Evolutionary conservation across 768 basidiomycete genomes (phyloP), one percentile per base, ranked within the genome.

Genomic region (Macrolepiota fuliginosa): DNA sequence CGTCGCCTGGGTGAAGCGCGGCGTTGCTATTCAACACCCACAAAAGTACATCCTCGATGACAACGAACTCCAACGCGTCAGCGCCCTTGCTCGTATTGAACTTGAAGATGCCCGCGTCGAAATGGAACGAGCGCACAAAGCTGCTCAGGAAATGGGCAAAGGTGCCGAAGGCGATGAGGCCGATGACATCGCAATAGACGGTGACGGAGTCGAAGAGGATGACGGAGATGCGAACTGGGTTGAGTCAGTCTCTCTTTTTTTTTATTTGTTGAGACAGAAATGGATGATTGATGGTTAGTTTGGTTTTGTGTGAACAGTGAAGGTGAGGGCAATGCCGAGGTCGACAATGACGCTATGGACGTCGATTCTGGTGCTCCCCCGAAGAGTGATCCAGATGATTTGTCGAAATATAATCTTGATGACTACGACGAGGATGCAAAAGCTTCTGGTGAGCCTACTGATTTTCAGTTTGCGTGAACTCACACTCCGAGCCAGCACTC

Each of bases 21-120:
- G 97, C 9, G 84, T 87, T 17, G 79, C 96, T 2, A 77, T 81
- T 2, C 81, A 81, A 50, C 83, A 94, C 65, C 96, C 97, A 1
- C 75, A 79, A 69, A 94, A 91, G 78, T 98, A 98, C 73, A 82
- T 90, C 55, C 86, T 98, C 32, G 94, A 97, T 69, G 92, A 96
- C 69, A 77, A 84, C 55, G 97, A 99, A 74, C 80, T 98, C 12
- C 86, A 90, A 69, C 86, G 97, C 25, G 92, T 98, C 54, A 94
- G 93, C 66, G 81, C 88, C 22, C 82, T 99, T 25, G 94, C 95
- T 13, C 78, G 86, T 56, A 90, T 94, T 61, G 90, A 95, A 69
- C 83, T 96, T 32, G 94, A 96, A 65, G 94, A 95, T 78, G 95
- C 95, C 9, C 86, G 87, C 59, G 78, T 86, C 66, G 95, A 96